Conservation (phyloP, 768 basidiomycete species). For the Exidia glandulosa region DNA sequence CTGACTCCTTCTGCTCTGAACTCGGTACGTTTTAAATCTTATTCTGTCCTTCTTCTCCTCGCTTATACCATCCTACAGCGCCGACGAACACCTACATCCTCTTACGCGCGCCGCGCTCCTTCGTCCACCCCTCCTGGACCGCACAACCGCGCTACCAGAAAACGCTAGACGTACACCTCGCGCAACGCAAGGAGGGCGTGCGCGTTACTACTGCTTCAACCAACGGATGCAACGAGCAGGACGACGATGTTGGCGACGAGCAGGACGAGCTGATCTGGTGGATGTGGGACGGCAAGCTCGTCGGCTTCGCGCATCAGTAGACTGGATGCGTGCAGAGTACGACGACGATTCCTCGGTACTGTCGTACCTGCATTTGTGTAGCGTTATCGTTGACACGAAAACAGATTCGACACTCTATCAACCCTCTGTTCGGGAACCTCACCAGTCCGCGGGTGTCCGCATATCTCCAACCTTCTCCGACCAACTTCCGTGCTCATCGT, state of each 20-base stretch:
- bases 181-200: not conserved
- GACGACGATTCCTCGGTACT: not conserved
- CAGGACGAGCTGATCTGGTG: conserved; percentile 52
- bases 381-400: too few relatives aligned
- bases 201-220: not conserved
- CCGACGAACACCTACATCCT: conserved; percentile 38
- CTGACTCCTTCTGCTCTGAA: not conserved
- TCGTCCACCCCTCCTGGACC: conserved; percentile 33
- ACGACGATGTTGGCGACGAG: conserved; percentile 19
- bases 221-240: not conserved
- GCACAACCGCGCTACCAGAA: conserved; percentile 32
- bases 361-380: too few relatives aligned
- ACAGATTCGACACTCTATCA: too few relatives aligned
- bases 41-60: not conserved
- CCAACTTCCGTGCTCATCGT: too few relatives aligned
- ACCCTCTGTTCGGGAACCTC: too few relatives aligned
- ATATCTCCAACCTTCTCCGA: too few relatives aligned
- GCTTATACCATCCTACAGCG: conserved; percentile 15
- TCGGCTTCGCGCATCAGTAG: conserved; percentile 27
- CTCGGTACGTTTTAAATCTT: not conserved
- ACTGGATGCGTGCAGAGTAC: not conserved
- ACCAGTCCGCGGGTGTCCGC: too few relatives aligned
- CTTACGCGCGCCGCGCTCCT: conserved; percentile 35
- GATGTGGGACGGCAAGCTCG: conserved; percentile 48
- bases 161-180: conserved; percentile 14